Evolutionary conservation across 805 yeast genomes (phyloP).

Genomic region (Metschnikowia noctiluminum): DNA sequence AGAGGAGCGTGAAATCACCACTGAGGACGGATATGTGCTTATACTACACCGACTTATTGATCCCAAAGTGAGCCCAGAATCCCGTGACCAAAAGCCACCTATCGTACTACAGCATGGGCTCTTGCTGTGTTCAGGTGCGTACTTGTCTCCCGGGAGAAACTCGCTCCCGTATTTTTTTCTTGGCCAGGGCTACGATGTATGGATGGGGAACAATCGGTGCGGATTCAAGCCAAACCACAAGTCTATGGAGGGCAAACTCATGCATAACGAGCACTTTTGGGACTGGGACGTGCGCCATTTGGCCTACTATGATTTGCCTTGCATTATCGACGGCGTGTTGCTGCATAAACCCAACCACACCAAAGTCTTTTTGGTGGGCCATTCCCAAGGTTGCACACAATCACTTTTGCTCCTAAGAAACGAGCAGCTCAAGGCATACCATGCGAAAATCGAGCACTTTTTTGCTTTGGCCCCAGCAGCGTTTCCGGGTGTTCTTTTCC

Average conservation of each 20-base stretch:
- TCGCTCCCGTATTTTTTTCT: constrained; percentile 62
- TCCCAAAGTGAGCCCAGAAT: constrained; percentile 35
- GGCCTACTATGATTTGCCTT: constrained; percentile 74
- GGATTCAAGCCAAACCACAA: constrained; percentile 74
- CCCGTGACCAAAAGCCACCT: constrained; percentile 48
- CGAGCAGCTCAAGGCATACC: constrained; percentile 30
- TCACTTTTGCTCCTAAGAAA: constrained; percentile 64
- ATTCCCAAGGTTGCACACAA: constrained; percentile 94
- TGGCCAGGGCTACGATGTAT: constrained; percentile 70
- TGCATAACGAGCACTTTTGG: constrained; percentile 64
- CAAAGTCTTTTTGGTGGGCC: constrained; percentile 67
- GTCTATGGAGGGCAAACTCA: constrained; percentile 29
- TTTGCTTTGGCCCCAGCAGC: constrained; percentile 88
- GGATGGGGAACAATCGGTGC: constrained; percentile 90
- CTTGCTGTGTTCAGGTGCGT: constrained; percentile 83
- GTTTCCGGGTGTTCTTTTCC: constrained; percentile 75
- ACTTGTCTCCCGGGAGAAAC: constrained; percentile 74
- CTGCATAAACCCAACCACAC: constrained; percentile 34
- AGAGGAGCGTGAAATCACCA: constrained; percentile 55
- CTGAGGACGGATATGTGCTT: constrained; percentile 79
- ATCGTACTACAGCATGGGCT: constrained; percentile 81
- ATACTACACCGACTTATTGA: constrained; percentile 60
- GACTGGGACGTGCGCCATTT: constrained; percentile 88
- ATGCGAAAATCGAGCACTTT: constrained; percentile 60
- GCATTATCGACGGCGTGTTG: constrained; percentile 62